phyloP scores from a whole-genome alignment of 2,329 filamentous ascomycete species.

The Penicillium sp. region DNA sequence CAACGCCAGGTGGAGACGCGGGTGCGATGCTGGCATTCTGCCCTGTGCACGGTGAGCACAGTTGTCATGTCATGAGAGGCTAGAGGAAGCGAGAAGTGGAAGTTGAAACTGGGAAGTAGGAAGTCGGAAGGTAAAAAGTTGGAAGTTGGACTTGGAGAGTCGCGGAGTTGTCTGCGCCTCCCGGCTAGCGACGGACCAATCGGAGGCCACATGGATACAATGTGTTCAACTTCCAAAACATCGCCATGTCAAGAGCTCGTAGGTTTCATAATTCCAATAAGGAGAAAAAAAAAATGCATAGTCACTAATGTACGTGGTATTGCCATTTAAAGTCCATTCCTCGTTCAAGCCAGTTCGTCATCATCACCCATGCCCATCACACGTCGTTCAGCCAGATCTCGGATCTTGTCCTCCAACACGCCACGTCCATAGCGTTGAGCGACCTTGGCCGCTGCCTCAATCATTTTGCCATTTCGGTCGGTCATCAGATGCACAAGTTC shows the following conservation, averaged over 20 bases:
- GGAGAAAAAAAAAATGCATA: not conserved
- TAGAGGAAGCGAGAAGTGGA: not conserved
- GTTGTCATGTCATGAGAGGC: conserved; percentile 17
- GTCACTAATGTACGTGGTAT: conserved; percentile 1
- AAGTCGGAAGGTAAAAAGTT: not conserved
- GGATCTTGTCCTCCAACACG: conserved; percentile 85
- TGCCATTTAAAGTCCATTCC: not conserved
- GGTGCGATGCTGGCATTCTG: conserved; percentile 27
- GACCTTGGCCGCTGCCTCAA: conserved; percentile 86
- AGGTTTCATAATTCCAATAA: not conserved
- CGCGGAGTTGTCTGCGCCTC: conserved; percentile 4
- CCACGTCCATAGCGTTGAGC: conserved; percentile 78
- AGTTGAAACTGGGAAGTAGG: not conserved
- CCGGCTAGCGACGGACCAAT: conserved; percentile 17
- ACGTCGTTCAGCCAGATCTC: conserved; percentile 73
- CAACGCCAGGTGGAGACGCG: conserved; percentile 10
- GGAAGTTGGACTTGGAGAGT: not conserved
- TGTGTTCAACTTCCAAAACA: not conserved
- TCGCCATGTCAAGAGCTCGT: not conserved
- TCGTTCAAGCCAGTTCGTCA: conserved; percentile 38
- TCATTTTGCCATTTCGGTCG: conserved; percentile 81
- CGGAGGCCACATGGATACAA: conserved; percentile 14
- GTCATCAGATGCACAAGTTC: conserved; percentile 85
- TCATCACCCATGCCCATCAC: conserved; percentile 60
- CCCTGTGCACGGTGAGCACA: conserved; percentile 6